Base-by-base conservation (phyloP, 2,329 filamentous ascomycete genomes). In the Botrytis byssoidea region DNA sequence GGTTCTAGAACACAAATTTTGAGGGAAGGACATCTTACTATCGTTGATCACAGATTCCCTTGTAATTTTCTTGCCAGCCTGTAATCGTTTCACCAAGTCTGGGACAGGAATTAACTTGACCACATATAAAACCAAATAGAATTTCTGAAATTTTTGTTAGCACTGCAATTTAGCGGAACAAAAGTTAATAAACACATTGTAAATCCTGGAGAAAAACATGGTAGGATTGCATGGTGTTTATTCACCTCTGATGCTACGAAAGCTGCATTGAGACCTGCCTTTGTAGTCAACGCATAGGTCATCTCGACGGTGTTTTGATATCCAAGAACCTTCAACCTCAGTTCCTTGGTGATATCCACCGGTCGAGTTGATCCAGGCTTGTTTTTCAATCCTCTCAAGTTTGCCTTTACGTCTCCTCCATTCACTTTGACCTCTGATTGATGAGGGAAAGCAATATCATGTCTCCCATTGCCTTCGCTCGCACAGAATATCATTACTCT, bases 341-440 rank as follows among this genome's bases (percentile, higher is more conserved):
- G 85, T 74, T 89, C 87, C 76, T 88, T 85, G 12, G 96, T 99
- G 75, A 99, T 92, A 83, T 99, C 96, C 65, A 93, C 94, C 12
- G 96, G 96, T 79, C 94, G 91, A 59, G 96, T 99, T 63, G 96
- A 97, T 35, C 96, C 96, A 10, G 95, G 93, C 82, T 96, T 97
- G 82, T 97, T 98, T 83, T 99, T 99, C 75, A 99, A 83, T 7
- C 96, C 96, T 77, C 96, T 92, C 77, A 97, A 87, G 81, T 98
- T 99, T n/a, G 92, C 92, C 82, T 95, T 96, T 77, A 98, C 88
- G 73, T 98, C 94, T 48, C 92, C 92, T 16, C 90, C 88, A 78
- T 99, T 99, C 73, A 97, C 89, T 81, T 94, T 95, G 73, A 99
- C 87, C 81, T 99, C 96, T 46, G 96, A 92, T 83, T 98, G 94